phyloP scores from a whole-genome alignment of 768 basidiomycete species.

The Mycena alexandri region DNA sequence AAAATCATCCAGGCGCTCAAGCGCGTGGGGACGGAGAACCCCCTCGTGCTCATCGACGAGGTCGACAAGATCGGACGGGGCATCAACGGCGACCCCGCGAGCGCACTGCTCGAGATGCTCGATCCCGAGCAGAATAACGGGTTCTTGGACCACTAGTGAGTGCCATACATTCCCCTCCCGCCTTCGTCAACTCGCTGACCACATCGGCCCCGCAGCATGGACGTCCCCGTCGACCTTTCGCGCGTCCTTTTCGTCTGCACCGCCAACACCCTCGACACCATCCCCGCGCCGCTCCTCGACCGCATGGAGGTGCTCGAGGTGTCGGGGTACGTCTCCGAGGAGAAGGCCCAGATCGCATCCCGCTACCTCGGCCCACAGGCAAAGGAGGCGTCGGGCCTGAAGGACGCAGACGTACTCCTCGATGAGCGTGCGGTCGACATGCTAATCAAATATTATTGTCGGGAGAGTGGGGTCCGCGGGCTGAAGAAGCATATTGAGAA shows the following conservation, averaged over 20 bases:
- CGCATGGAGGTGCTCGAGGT: slow-evolving; percentile 98
- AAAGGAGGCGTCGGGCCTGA: slow-evolving; percentile 89
- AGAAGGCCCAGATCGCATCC: slow-evolving; percentile 90
- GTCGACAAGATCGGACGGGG: slow-evolving; percentile 96
- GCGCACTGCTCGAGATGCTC: slow-evolving; percentile 92
- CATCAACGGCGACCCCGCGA: slow-evolving; percentile 92
- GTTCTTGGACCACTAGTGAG: slow-evolving; percentile 96
- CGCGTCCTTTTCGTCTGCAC: slow-evolving; percentile 98
- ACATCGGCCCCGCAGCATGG: slow-evolving; percentile 91
- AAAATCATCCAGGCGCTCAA: slow-evolving; percentile 97
- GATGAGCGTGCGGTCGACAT: slow-evolving; percentile 83
- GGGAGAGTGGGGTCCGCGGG: slow-evolving; percentile 96
- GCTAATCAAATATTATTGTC: slow-evolving; percentile 96
- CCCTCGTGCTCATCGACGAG: slow-evolving; percentile 94
- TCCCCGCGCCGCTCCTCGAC: slow-evolving; percentile 93
- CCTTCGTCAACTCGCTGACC: too few species aligned
- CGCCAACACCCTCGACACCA: slow-evolving; percentile 93
- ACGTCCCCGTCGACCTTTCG: slow-evolving; percentile 96
- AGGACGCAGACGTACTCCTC: slow-evolving; percentile 84
- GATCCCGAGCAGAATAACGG: slow-evolving; percentile 96
- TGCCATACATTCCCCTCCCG: slow-evolving; percentile 37
- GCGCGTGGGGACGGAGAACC: slow-evolving; percentile 94
- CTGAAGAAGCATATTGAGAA: slow-evolving; percentile 99
- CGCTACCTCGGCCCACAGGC: slow-evolving; percentile 94
- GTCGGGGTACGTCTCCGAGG: slow-evolving; percentile 93